Conservation (phyloP, 2,329 filamentous ascomycete genomes). For the Aspergillus melleus region DNA sequence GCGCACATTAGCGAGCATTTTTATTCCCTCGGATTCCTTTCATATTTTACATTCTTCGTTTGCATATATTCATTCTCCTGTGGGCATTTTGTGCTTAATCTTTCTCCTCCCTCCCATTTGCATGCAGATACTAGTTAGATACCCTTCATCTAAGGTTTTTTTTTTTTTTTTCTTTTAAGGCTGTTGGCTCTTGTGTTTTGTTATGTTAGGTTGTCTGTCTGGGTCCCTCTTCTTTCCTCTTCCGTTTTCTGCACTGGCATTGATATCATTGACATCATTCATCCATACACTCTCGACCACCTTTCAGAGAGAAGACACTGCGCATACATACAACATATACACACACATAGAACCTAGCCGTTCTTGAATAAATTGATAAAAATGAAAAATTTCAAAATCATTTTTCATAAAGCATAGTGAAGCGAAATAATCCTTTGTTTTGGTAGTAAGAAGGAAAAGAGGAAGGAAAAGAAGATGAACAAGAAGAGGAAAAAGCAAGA, state of each 20-base stretch:
- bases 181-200: slow-evolving; percentile 7
- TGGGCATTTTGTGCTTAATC: slow-evolving; percentile 1
- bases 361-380: too few relatives aligned
- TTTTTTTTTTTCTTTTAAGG: slow-evolving; percentile 9
- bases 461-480: too few relatives aligned
- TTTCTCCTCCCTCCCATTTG: slow-evolving; percentile 1
- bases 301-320: not conserved
- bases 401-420: too few relatives aligned
- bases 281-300: not conserved
- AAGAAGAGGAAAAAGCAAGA: too few relatives aligned
- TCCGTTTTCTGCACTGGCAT: too few relatives aligned
- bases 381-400: too few relatives aligned
- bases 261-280: not conserved
- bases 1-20: slow-evolving; percentile 3
- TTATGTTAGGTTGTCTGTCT: not conserved
- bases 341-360: too few relatives aligned
- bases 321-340: too few relatives aligned
- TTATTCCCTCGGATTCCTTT: not conserved
- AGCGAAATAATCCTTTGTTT: too few relatives aligned
- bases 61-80: not conserved
- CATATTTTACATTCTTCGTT: not conserved
- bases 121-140: slow-evolving; percentile 15
- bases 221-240: not conserved
- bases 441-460: too few relatives aligned
- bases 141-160: slow-evolving; percentile 18